These are phyloP conservation scores for Hordeum marinum DNA, from an alignment of 176 grass and related monocot genomes.

Conservation along the genomic window DNA sequence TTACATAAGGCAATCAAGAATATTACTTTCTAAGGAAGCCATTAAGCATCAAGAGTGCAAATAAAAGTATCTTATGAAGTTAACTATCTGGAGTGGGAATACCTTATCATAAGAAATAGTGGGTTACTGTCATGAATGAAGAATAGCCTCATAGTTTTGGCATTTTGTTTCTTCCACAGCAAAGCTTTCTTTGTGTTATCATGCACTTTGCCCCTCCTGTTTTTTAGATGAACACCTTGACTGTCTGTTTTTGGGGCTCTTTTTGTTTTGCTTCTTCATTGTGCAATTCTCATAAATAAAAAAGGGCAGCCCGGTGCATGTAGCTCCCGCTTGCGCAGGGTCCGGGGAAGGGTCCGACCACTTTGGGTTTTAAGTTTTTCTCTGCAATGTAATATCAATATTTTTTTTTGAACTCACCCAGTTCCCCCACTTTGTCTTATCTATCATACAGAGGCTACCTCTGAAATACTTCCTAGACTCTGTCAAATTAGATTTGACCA, in stretches of 20 bases:
- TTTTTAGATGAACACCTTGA: not conserved
- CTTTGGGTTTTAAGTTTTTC: not conserved
- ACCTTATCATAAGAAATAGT: not conserved
- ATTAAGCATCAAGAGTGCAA: not conserved
- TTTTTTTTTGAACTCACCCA: not conserved
- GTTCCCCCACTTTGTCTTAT: not conserved
- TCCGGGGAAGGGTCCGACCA: no score
- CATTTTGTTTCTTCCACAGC: not conserved
- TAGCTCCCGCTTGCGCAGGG: no score
- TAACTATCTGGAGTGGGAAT: slow-evolving; percentile 4
- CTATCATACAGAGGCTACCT: slow-evolving; percentile 63
- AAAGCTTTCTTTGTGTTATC: slow-evolving; percentile 3
- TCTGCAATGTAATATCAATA: slow-evolving; percentile 12
- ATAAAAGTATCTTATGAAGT: not conserved
- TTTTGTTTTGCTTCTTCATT: not conserved
- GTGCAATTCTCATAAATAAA: not conserved
- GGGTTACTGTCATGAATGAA: not conserved
- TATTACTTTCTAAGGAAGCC: not conserved
- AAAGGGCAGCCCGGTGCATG: no score
- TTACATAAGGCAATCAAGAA: not conserved
- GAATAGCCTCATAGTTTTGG: not conserved
- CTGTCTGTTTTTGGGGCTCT: not conserved
- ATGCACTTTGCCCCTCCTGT: not conserved
- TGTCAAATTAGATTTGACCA: slow-evolving; percentile 97
- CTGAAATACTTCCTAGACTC: slow-evolving; percentile 91